Percentiles rank a stretch among this genome's conserved stretches.
These are phyloP conservation scores for Neofusicoccum laricinum DNA, from an alignment of 2,329 filamentous ascomycete species.

Conservation along the genomic window DNA sequence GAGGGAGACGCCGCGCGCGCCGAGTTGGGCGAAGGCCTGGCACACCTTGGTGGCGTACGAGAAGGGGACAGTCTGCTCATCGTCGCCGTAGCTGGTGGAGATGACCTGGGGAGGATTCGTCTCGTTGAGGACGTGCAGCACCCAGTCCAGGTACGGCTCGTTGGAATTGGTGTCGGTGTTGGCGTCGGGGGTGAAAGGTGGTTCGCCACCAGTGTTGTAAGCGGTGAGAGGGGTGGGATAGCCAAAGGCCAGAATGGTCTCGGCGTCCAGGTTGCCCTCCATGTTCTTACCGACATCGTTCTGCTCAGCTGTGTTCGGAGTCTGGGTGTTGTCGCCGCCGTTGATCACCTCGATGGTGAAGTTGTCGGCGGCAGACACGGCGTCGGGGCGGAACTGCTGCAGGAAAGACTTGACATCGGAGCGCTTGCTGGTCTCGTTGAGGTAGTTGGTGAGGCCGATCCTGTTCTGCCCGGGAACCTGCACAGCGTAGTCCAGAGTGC, in stretches of 20 bases:
- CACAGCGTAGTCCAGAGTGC: slow-evolving; percentile 41
- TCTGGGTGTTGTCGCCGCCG: slow-evolving; percentile 15
- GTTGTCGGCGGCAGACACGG: slow-evolving; percentile 12
- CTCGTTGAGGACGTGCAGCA: slow-evolving; percentile 53
- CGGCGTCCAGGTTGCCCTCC: slow-evolving; percentile 46
- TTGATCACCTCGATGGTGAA: slow-evolving; percentile 19
- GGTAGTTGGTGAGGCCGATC: slow-evolving; percentile 49
- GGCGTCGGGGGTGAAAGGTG: slow-evolving; percentile 49
- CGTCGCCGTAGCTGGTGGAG: slow-evolving; percentile 64
- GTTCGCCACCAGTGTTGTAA: slow-evolving; percentile 60
- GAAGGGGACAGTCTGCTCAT: slow-evolving; percentile 61
- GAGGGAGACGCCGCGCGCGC: slow-evolving; percentile 65
- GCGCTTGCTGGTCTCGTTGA: slow-evolving; percentile 46
- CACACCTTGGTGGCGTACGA: slow-evolving; percentile 63
- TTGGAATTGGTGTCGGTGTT: slow-evolving; percentile 54
- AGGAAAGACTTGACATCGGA: slow-evolving; percentile 21
- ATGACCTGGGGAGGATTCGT: slow-evolving; percentile 60
- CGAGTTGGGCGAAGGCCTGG: slow-evolving; percentile 62
- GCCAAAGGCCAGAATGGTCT: slow-evolving; percentile 57
- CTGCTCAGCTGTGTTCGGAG: slow-evolving; percentile 17
- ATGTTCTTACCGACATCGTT: slow-evolving; percentile 13
- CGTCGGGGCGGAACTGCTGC: slow-evolving; percentile 18
- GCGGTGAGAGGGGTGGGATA: slow-evolving; percentile 54
- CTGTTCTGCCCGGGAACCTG: slow-evolving; percentile 44
- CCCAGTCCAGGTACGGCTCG: slow-evolving; percentile 65